Base-by-base conservation (phyloP, 108 stramenopile species). In the Aureococcus anophagefferens region DNA sequence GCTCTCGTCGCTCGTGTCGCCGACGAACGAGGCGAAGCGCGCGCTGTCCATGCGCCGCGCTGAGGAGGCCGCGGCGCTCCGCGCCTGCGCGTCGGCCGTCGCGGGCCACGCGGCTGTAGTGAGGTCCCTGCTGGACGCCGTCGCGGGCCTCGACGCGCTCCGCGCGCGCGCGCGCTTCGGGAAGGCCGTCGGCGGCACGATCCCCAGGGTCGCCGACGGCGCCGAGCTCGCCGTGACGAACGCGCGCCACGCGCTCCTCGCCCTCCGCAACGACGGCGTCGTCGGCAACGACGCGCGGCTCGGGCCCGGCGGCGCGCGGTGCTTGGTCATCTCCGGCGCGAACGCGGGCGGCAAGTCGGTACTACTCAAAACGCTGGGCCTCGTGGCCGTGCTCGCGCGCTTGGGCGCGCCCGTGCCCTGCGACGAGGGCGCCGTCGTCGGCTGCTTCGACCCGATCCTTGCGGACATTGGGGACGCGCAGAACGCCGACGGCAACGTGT, bases 391-490 rank as follows among this genome's bases (percentile, higher is more conserved):
- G 34, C 87, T 94, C 91, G 87, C 80, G 21, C 80, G 93, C 30
- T 78, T 89, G 76, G 95, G 92, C 30, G 89, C 94, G 18, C 95
- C 95, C 13, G 73, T 96, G 21, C 93, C 95, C 16, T 89, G 88
- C 5, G 31, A 30, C 13, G 37, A 36, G 18, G 77, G 65, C 14
- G 88, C 90, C 4, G 79, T 93, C 36, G 85, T 91, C 21, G 93
- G 92, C 78, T 90, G 81, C 78, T 94, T 94, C 73, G 65, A 80
- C 69, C 90, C 93, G 46, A 79, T 96, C 17, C 81, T 94, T 29
- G 94, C 95, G 30, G 93, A 94, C 76, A 94, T 96, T 68, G 95
- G 95, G 14, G 95, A 96, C 72, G 77, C 91, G 67, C 95, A 96
- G 77, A 89, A 86, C 71, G 91, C 94, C 33, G 90, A 87, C 65